Evolutionary conservation across 306 rosid genomes (phyloP).

Genomic region (Gillenia trifoliata): DNA sequence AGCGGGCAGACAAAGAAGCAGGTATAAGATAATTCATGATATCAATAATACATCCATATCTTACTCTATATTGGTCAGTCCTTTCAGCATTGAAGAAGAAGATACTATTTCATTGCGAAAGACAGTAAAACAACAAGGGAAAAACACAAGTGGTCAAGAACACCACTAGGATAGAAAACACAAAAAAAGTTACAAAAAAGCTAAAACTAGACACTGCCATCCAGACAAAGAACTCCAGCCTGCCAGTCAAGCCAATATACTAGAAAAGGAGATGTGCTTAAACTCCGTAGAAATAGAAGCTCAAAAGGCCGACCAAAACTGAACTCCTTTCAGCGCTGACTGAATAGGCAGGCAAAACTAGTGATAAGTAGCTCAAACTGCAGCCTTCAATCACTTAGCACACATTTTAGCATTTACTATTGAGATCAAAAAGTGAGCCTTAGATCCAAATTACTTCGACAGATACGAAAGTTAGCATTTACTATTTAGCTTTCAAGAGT

Average conservation of each 20-base stretch:
- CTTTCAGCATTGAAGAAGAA: background rate
- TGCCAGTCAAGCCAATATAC: too few relatives aligned
- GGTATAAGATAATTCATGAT: background rate
- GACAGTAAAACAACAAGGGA: too few relatives aligned
- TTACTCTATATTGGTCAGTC: background rate
- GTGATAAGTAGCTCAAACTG: background rate
- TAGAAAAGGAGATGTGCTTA: too few relatives aligned
- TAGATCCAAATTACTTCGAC: background rate
- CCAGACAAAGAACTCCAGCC: too few relatives aligned
- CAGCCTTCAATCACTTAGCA: background rate
- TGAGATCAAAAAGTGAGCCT: background rate
- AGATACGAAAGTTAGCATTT: background rate
- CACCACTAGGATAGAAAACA: too few relatives aligned
- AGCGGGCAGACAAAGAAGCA: background rate
- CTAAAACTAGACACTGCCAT: too few relatives aligned
- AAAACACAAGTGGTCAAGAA: too few relatives aligned
- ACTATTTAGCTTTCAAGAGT: background rate
- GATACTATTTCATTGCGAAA: too few relatives aligned
- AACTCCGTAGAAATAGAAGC: too few relatives aligned
- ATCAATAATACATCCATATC: background rate
- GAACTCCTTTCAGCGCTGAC: background rate
- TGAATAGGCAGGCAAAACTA: background rate
- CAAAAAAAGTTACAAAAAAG: too few relatives aligned
- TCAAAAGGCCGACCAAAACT: too few relatives aligned
- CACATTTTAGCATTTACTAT: background rate